Evolutionary conservation across 2,329 filamentous ascomycete genomes (phyloP).

Genomic region (Rutstroemia sp.): DNA sequence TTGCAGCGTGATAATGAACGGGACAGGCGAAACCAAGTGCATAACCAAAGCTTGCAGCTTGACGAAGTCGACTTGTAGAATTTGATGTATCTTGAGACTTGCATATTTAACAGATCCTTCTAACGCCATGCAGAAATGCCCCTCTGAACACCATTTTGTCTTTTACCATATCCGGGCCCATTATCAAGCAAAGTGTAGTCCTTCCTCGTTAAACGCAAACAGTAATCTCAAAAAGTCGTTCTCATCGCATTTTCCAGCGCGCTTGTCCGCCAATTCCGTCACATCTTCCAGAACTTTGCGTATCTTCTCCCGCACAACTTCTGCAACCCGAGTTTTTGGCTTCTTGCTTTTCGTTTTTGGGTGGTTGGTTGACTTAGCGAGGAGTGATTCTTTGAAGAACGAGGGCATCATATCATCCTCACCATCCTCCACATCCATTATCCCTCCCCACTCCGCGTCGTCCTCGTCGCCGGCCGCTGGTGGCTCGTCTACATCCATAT

Average conservation of each 20-base stretch:
- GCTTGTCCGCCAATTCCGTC: constrained; percentile 72
- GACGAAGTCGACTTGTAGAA: too few species aligned
- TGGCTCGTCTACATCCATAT: constrained; percentile 40
- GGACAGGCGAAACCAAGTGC: too few species aligned
- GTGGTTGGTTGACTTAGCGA: constrained; percentile 38
- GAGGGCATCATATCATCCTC: constrained; percentile 63
- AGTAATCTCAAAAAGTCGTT: constrained; percentile 82
- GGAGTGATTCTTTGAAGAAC: constrained; percentile 64
- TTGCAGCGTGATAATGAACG: too few species aligned
- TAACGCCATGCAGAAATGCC: constrained; percentile 20
- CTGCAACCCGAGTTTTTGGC: constrained; percentile 71
- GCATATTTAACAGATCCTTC: background rate
- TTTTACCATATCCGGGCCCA: background rate
- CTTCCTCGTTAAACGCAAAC: constrained; percentile 79
- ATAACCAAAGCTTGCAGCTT: too few species aligned
- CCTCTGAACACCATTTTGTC: constrained; percentile 12
- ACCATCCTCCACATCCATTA: constrained; percentile 43
- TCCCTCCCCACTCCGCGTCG: constrained; percentile 40
- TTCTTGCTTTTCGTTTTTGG: constrained; percentile 61
- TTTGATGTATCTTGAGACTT: too few species aligned
- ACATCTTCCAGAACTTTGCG: constrained; percentile 74
- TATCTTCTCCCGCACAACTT: constrained; percentile 82
- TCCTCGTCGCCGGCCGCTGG: constrained; percentile 37
- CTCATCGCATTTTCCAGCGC: constrained; percentile 82
- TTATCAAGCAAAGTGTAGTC: constrained; percentile 68